Evolutionary conservation across 495 filamentous ascomycete genomes (phyloP).

Genomic region (Hypomontagnella monticulosa): DNA sequence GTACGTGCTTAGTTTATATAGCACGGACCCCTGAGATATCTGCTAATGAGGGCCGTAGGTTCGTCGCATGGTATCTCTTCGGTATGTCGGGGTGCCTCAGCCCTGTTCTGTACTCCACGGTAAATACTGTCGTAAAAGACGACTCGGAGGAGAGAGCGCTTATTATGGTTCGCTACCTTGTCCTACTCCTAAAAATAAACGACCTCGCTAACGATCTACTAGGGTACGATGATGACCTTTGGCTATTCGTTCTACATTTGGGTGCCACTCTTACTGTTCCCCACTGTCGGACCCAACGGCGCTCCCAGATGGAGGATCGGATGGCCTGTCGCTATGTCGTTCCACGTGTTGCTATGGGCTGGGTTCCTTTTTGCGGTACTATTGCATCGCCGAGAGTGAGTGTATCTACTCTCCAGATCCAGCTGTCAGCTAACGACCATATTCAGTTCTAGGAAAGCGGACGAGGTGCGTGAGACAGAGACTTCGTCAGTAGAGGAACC

Average conservation of each 20-base stretch:
- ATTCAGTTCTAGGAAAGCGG: slow-evolving; percentile 7
- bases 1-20: slow-evolving; percentile 34
- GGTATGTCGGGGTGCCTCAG: slow-evolving; percentile 54
- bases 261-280: slow-evolving; percentile 57
- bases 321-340: slow-evolving; percentile 55
- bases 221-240: slow-evolving; percentile 62
- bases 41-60: slow-evolving; percentile 39
- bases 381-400: slow-evolving; percentile 48
- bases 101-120: slow-evolving; percentile 58
- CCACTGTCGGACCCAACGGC: slow-evolving; percentile 54
- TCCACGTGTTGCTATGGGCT: slow-evolving; percentile 55
- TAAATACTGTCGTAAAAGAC: slow-evolving; percentile 57
- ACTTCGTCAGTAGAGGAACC: slow-evolving; percentile 29
- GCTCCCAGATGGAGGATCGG: slow-evolving; percentile 58
- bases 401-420: slow-evolving; percentile 1
- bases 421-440: slow-evolving; percentile 1
- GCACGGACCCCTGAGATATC: not conserved
- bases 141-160: slow-evolving; percentile 59
- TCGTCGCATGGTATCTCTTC: slow-evolving; percentile 59
- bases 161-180: slow-evolving; percentile 49
- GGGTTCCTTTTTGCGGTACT: slow-evolving; percentile 53
- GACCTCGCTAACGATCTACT: not conserved
- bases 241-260: slow-evolving; percentile 61
- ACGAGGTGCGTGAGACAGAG: not conserved
- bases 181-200: not conserved